These are phyloP conservation scores for Dictyostelium firmibasis DNA, from an alignment of 78 protist genomes.

Conservation along the genomic window DNA sequence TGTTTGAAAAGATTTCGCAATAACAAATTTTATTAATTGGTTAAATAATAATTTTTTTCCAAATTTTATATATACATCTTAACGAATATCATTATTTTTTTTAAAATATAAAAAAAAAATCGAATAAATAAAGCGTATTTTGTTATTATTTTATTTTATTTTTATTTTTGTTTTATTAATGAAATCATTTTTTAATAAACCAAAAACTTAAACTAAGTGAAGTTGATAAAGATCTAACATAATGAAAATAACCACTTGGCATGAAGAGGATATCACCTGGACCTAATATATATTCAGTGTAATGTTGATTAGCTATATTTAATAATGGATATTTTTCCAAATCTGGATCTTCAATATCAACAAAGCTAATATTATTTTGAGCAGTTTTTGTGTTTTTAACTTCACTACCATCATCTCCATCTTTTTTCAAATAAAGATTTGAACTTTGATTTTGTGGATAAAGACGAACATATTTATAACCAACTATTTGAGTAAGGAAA, in stretches of 20 bases:
- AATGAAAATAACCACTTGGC: slow-evolving; percentile 75
- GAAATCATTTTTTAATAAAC: neutral
- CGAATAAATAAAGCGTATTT: no score
- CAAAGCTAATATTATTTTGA: slow-evolving; percentile 55
- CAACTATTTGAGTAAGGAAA: slow-evolving; percentile 79
- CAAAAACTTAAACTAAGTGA: slow-evolving; percentile 58
- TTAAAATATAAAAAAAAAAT: no score
- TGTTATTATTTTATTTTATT: no score
- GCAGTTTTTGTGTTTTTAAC: neutral
- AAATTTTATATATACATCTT: no score
- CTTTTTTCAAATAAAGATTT: slow-evolving; percentile 8
- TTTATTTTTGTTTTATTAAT: no score
- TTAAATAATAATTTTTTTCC: neutral
- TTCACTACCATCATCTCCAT: neutral
- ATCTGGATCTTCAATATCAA: slow-evolving; percentile 58
- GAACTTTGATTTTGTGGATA: slow-evolving; percentile 1
- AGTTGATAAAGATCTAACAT: slow-evolving; percentile 59
- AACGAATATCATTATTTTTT: neutral
- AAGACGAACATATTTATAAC: slow-evolving; percentile 81
- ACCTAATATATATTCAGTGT: slow-evolving; percentile 29
- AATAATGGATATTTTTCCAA: slow-evolving; percentile 28
- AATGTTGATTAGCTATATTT: neutral
- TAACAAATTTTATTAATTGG: neutral
- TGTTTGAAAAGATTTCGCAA: neutral
- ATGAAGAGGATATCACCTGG: slow-evolving; percentile 83